Conservation (phyloP, 202 grass and related monocot species). For the Zizania palustris region DNA sequence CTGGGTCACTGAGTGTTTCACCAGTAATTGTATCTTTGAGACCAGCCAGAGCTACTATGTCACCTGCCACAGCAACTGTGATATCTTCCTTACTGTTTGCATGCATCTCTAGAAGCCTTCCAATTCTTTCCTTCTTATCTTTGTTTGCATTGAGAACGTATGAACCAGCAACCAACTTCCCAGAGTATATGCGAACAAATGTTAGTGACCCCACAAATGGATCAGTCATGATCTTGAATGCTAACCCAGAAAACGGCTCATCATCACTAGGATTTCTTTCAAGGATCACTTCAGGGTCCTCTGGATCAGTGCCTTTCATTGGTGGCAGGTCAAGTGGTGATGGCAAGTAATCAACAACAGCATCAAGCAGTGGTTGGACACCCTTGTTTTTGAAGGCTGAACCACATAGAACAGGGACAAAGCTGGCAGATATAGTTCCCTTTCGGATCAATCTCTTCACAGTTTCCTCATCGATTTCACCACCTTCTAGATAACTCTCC, state of each 20-base stretch:
- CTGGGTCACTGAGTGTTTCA: constrained; percentile 85
- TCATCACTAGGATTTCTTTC: constrained; percentile 72
- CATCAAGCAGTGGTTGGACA: constrained; percentile 94
- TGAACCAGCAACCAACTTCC: constrained; percentile 78
- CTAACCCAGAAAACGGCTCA: constrained; percentile 92
- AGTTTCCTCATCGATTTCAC: constrained; percentile 79
- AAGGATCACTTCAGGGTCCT: constrained; percentile 69
- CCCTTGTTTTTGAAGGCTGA: constrained; percentile 99
- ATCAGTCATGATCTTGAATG: constrained; percentile 99
- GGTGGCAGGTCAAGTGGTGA: constrained; percentile 83
- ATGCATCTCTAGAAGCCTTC: constrained; percentile 98
- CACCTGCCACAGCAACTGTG: constrained; percentile 74
- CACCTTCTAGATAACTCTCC: constrained; percentile 93
- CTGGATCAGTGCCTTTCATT: constrained; percentile 89
- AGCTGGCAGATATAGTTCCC: constrained; percentile 72
- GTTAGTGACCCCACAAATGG: constrained; percentile 94
- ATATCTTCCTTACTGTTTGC: constrained; percentile 98
- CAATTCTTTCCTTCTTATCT: constrained; percentile 95
- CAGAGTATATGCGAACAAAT: constrained; percentile 95
- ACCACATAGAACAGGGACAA: constrained; percentile 94
- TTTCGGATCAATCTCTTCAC: constrained; percentile 90
- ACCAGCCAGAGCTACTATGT: constrained; percentile 95
- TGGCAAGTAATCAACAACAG: constrained; percentile 98
- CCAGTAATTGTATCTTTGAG: constrained; percentile 96
- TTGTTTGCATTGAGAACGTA: constrained; percentile 98